Base-by-base conservation (phyloP, 106 monocot genomes). In the Posidonia australis region DNA sequence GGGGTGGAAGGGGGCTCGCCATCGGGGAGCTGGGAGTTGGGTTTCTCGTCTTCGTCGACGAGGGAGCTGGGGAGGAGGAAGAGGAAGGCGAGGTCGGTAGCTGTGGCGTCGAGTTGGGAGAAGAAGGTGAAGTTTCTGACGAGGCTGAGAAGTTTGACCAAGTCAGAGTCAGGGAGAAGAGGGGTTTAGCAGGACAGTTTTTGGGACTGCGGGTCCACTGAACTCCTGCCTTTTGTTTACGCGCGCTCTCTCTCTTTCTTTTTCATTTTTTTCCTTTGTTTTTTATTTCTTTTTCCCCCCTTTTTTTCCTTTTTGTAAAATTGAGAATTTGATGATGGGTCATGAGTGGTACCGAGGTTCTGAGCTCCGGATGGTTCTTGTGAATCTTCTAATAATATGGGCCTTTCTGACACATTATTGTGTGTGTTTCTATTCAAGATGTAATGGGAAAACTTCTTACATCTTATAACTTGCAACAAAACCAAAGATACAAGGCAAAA, bases 111-210 rank as follows among this genome's bases (percentile, higher is more conserved):
- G n/a, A 74, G 31, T 25, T 92, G 92, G 92, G 87, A 84, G 62
- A 67, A 76, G 49, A 79, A 67, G 76, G 80, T 84, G n/a, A 79
- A 80, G 67, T 81, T 87, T 66, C 45, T 92, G 22, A 67, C 78
- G 5, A 68, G 84, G 73, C 68, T 88, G n/a, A 67, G 68, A 70
- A 85, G 92, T 46, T 64, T 88, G 44, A 88, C 88, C 53, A 92
- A 92, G 68, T 87, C 84, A 3, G 87, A 92, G n/a, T 84, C 92
- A 3, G 87, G 80, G 11, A 70, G 84, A 56, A 67, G 84, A 62
- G 87, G 87, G 28, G 74, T 82, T 53, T 66, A 58, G 53, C 10
- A 28, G 16, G 23, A 25, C 26, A 2, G 16, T 3, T 13, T 58
- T n/a, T n/a, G n/a, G n/a, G n/a, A n/a, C n/a, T n/a, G n/a, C n/a